Base-by-base conservation (phyloP, 2,329 filamentous ascomycete species). In the Chrysoporthe austroafricana region DNA sequence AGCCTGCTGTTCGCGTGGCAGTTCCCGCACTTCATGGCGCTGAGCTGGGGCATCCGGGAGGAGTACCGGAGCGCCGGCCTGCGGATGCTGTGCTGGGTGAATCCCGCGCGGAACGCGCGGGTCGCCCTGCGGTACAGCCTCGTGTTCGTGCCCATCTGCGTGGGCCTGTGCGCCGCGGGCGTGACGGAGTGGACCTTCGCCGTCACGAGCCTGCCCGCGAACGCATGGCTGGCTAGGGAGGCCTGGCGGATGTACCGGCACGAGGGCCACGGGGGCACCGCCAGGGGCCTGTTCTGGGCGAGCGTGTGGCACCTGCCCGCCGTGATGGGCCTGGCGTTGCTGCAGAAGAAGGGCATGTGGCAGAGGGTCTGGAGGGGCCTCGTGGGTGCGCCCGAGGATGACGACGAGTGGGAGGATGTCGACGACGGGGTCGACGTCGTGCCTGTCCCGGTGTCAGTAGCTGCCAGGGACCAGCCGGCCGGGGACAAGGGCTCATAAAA, bases 1-100 rank as follows among this genome's bases (percentile, higher is more conserved):
- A 88, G 86, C 0, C 81, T 98, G 7, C 83, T 99, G 5, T 97
- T 97, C 72, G 91, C 94, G 14, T 99, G 96, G 96, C 95, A 99
- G 77, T 98, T 99, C 76, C 94, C 96, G 3, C 96, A 99, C 80
- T 99, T 99, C 82, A 98, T 97, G 85, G 91, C 94, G 0, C 84
- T 99, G 32, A 94, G 92, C 59, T 96, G 95, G 87, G 84, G 88
- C 4, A 97, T 98, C 69, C 86, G 93, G 26, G 90, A 96, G 9
- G 96, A 99, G 77, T 99, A 99, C 83, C 90, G 89, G 71, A 83
- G 82, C 13, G 89, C 87, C 0, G 89, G 88, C 9, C 85, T 90
- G 74, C 84, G 85, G 71, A 91, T 91, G 96, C 84, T 98, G 3
- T 88, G 87, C 60, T 98, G 94, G 90, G 90, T 91, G 6, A 95